phyloP scores from a whole-genome alignment of 352 stramenopile species.

The Thraustotheca clavata region DNA sequence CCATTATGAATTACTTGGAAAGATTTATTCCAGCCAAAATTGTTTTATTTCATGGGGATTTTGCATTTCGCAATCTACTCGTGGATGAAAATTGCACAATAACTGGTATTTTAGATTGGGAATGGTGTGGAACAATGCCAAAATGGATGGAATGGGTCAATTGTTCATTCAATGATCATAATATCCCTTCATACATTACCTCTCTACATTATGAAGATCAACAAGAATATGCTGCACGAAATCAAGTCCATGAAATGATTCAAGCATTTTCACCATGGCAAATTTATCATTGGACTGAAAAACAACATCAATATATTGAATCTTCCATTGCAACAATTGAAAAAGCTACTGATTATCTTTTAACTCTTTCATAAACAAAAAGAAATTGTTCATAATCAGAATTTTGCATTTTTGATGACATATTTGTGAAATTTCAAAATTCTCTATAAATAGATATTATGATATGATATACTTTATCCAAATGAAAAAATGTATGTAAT shows the following conservation, averaged over 20 bases:
- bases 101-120: conserved; percentile 15
- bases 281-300: conserved; percentile 1
- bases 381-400: too few relatives aligned
- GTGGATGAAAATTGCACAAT: neutral
- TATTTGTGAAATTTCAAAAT: too few relatives aligned
- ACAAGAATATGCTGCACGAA: neutral
- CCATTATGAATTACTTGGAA: neutral
- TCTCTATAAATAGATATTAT: too few relatives aligned
- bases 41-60: conserved; percentile 15
- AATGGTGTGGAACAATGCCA: conserved; percentile 16
- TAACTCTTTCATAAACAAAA: too few relatives aligned
- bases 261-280: conserved; percentile 12
- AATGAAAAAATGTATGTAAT: too few relatives aligned
- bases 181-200: conserved; percentile 1
- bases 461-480: too few relatives aligned
- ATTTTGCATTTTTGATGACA: too few relatives aligned
- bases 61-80: conserved; percentile 17
- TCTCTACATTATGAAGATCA: neutral
- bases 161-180: conserved; percentile 4
- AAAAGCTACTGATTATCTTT: too few relatives aligned
- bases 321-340: neutral
- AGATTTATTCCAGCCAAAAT: neutral
- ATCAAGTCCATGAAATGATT: neutral
- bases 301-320: neutral
- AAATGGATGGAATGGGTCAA: neutral